phyloP scores from a whole-genome alignment of 2,329 filamentous ascomycete species.

The Scedosporium boydii region DNA sequence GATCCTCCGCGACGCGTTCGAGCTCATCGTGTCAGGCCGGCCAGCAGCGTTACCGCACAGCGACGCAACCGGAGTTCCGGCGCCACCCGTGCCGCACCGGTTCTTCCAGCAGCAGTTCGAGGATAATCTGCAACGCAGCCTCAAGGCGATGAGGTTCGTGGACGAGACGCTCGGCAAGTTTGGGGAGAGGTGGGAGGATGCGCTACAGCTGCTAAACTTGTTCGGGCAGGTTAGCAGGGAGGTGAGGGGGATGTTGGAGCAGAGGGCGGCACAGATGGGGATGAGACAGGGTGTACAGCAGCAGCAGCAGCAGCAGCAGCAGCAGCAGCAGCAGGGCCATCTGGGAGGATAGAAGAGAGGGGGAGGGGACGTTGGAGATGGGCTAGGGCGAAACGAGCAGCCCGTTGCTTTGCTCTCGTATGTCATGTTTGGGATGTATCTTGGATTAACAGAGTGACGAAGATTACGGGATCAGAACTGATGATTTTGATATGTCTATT shows the following conservation, averaged over 20 bases:
- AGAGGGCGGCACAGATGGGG: background rate
- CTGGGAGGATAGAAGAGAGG: background rate
- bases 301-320: conserved; percentile 10
- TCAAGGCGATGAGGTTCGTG: conserved; percentile 45
- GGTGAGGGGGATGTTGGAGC: conserved; percentile 1
- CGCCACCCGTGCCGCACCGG: conserved; percentile 43
- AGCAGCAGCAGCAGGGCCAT: conserved; percentile 17
- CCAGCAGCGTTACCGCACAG: conserved; percentile 31
- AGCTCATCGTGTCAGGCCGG: conserved; percentile 42
- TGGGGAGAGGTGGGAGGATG: conserved; percentile 50
- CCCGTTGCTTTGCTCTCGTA: too few species aligned
- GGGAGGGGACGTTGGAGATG: too few species aligned
- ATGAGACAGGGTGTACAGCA: conserved; percentile 10
- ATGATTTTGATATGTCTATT: too few species aligned
- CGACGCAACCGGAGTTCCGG: conserved; percentile 34
- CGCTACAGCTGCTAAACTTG: conserved; percentile 15
- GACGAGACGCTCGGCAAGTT: conserved; percentile 45
- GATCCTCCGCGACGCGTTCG: conserved; percentile 47
- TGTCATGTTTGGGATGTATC: too few species aligned
- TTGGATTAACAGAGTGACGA: too few species aligned
- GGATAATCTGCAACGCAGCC: conserved; percentile 45
- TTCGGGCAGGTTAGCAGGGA: background rate
- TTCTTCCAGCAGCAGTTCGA: conserved; percentile 25
- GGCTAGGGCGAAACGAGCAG: too few species aligned
- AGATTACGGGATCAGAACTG: too few species aligned